These are phyloP conservation scores for Penicillium griseofulvum DNA, from an alignment of 2,329 filamentous ascomycete species.

Conservation along the genomic window DNA sequence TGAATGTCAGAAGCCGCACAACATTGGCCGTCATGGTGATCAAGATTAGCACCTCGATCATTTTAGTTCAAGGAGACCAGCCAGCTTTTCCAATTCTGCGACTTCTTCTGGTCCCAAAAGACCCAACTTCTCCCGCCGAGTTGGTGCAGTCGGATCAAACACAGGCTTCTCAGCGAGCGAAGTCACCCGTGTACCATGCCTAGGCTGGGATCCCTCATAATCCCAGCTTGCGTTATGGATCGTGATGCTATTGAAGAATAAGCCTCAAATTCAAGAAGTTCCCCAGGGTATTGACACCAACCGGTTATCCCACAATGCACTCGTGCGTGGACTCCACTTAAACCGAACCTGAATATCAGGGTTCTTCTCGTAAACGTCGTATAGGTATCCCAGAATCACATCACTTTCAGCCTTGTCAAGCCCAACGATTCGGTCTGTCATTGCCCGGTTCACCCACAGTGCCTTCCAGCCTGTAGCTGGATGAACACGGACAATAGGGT, in stretches of 20 bases:
- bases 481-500: constrained; percentile 68
- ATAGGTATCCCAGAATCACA: constrained; percentile 64
- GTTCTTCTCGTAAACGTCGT: constrained; percentile 66
- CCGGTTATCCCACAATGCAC: constrained; percentile 70
- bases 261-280: not conserved
- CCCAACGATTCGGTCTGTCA: constrained; percentile 67
- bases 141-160: constrained; percentile 63
- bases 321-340: constrained; percentile 66
- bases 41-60: not conserved
- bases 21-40: not conserved
- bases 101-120: constrained; percentile 58
- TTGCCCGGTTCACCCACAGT: constrained; percentile 67
- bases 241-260: constrained; percentile 54
- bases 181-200: constrained; percentile 71
- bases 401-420: constrained; percentile 69
- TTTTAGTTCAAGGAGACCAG: constrained; percentile 4
- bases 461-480: constrained; percentile 73
- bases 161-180: constrained; percentile 68
- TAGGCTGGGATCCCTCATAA: constrained; percentile 63
- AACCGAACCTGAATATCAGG: constrained; percentile 71
- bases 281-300: constrained; percentile 33
- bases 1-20: too few relatives aligned
- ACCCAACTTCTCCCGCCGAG: constrained; percentile 64
- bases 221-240: constrained; percentile 75
- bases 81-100: constrained; percentile 18